Percentiles rank a stretch among this genome's conserved stretches.
These are phyloP conservation scores for Hura crepitans DNA, from an alignment of 441 rosid genomes.

Conservation along the genomic window DNA sequence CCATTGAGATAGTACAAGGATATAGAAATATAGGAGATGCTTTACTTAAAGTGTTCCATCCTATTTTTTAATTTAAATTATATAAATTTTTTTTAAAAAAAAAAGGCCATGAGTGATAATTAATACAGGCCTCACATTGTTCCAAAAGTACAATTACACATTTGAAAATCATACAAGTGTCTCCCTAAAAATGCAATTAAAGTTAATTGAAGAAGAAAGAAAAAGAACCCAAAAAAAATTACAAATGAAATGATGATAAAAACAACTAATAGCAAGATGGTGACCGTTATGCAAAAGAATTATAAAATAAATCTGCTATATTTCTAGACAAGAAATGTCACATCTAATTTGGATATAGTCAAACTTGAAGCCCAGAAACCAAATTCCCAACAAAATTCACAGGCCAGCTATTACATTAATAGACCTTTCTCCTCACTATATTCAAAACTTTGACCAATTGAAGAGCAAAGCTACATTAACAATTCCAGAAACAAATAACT, in stretches of 20 bases:
- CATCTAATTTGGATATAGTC: not conserved
- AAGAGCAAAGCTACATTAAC: not conserved
- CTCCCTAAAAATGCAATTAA: constrained; percentile 14
- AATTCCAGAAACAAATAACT: not conserved
- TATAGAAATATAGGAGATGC: too few relatives aligned
- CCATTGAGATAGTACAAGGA: too few relatives aligned
- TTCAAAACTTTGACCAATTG: not conserved
- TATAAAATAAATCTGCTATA: not conserved
- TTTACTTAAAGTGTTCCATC: too few relatives aligned
- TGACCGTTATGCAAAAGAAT: not conserved
- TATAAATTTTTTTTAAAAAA: too few relatives aligned
- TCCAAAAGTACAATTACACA: not conserved
- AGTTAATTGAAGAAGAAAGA: not conserved
- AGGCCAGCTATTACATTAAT: not conserved
- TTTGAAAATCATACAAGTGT: not conserved
- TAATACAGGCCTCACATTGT: constrained; percentile 15
- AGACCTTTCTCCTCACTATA: not conserved
- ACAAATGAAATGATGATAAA: not conserved
- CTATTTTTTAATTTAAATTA: too few relatives aligned
- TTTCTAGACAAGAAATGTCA: not conserved
- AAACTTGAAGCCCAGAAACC: not conserved
- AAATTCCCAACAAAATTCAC: not conserved
- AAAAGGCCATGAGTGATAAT: too few relatives aligned
- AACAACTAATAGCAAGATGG: not conserved
- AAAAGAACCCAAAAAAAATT: too few relatives aligned